These are phyloP conservation scores for Salix udensis DNA, from an alignment of 345 rosid species.

Conservation along the genomic window DNA sequence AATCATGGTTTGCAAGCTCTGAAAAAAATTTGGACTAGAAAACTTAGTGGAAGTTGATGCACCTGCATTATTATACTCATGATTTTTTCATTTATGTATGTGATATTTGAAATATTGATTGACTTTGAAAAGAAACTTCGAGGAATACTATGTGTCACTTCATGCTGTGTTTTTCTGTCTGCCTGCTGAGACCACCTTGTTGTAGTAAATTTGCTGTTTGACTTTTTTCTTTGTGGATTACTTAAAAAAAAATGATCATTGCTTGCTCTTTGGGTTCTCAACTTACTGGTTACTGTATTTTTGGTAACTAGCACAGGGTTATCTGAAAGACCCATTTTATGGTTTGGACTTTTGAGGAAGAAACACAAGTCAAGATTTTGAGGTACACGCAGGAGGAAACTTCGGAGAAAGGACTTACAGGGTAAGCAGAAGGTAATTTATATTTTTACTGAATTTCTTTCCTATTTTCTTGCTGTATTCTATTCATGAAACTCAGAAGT, in stretches of 20 bases:
- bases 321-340: conserved; percentile 4
- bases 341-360: conserved; percentile 23
- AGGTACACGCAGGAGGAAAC: conserved; percentile 10
- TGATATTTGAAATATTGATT: conserved; percentile 1
- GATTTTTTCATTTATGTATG: background rate
- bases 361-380: conserved; percentile 13
- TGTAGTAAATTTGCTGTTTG: background rate
- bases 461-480: background rate
- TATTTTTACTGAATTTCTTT: conserved; percentile 2
- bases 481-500: background rate
- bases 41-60: conserved; percentile 14
- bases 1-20: conserved; percentile 33
- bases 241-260: background rate
- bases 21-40: conserved; percentile 26
- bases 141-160: background rate
- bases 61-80: background rate
- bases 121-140: conserved; percentile 3
- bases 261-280: conserved; percentile 2
- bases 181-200: conserved; percentile 7
- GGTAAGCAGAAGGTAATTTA: conserved; percentile 10
- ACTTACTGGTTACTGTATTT: conserved; percentile 21
- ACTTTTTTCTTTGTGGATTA: background rate
- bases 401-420: conserved; percentile 14
- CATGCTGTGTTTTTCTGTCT: background rate
- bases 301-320: conserved; percentile 23